These are phyloP conservation scores for Sclerospora graminicola DNA, from an alignment of 352 stramenopile species.

Conservation along the genomic window DNA sequence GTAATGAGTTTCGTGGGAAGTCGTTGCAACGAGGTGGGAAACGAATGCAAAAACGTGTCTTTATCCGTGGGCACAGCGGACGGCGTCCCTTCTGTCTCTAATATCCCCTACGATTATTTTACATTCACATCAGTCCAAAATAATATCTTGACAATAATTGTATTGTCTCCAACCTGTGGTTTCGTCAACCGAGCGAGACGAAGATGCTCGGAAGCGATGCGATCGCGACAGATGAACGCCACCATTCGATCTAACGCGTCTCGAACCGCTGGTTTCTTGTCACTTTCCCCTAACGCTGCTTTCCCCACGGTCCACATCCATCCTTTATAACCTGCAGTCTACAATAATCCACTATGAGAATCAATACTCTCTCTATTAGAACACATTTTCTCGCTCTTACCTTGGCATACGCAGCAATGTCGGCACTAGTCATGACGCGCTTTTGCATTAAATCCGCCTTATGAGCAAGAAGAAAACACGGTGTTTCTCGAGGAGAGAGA, in stretches of 20 bases:
- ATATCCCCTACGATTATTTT: conserved; percentile 27
- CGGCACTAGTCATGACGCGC: conserved; percentile 77
- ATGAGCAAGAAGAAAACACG: conserved; percentile 73
- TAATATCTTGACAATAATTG: no score
- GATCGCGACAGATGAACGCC: conserved; percentile 35
- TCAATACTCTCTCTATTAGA: no score
- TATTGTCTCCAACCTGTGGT: conserved; percentile 11
- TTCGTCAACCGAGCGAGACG: conserved; percentile 18
- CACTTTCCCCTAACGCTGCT: conserved; percentile 70
- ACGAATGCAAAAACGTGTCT: conserved; percentile 46
- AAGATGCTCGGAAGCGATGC: conserved; percentile 22
- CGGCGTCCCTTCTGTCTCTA: conserved; percentile 30
- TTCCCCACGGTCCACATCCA: conserved; percentile 83
- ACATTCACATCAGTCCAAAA: no score
- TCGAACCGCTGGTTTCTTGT: conserved; percentile 63
- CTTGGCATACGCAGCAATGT: conserved; percentile 69
- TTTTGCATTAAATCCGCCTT: conserved; percentile 81
- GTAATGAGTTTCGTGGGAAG: conserved; percentile 73
- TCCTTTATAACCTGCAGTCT: conserved; percentile 59
- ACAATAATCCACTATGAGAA: no score
- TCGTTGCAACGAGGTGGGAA: conserved; percentile 53
- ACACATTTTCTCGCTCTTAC: conserved; percentile 2
- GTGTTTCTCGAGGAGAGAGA: conserved; percentile 60
- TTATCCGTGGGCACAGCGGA: no score
- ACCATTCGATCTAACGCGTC: conserved; percentile 74